A percentile compares a stretch with the other conserved stretches of the same genome.
These are phyloP conservation scores for Pseudogymnoascus sp. DNA, from an alignment of 2,329 filamentous ascomycete genomes.

Conservation along the genomic window DNA sequence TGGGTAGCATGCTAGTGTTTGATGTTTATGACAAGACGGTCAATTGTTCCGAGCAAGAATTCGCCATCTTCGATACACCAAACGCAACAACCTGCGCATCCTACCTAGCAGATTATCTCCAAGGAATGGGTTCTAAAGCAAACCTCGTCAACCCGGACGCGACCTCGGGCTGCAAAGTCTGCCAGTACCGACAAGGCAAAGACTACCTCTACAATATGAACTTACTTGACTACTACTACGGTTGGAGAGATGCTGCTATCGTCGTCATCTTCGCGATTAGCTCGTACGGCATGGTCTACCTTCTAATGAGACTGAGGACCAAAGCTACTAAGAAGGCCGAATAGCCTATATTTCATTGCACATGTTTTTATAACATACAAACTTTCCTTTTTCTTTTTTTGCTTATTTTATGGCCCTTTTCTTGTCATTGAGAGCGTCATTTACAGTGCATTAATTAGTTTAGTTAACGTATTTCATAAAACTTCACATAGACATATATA, in stretches of 20 bases:
- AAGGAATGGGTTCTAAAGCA: constrained; percentile 27
- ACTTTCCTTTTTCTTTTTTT: constrained; percentile 32
- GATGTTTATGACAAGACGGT: constrained; percentile 39
- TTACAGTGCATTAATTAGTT: background rate
- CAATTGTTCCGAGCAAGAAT: constrained; percentile 39
- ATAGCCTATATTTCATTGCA: constrained; percentile 29
- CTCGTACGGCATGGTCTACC: constrained; percentile 36
- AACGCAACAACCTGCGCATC: constrained; percentile 45
- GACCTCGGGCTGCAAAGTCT: constrained; percentile 49
- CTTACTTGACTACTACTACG: constrained; percentile 51
- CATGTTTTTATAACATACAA: constrained; percentile 43
- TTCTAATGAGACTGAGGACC: constrained; percentile 41
- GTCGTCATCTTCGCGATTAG: constrained; percentile 36
- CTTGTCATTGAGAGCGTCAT: background rate
- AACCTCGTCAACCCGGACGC: constrained; percentile 54
- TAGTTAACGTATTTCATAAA: constrained; percentile 11
- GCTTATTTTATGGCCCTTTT: constrained; percentile 34
- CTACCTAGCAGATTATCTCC: constrained; percentile 48
- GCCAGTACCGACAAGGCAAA: constrained; percentile 48
- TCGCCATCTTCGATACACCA: constrained; percentile 34
- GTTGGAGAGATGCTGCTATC: constrained; percentile 56
- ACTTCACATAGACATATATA: background rate
- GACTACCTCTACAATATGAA: constrained; percentile 56
- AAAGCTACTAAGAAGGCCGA: constrained; percentile 39
- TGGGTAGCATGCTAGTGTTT: constrained; percentile 48